phyloP scores from a whole-genome alignment of 768 basidiomycete species.

The Leucocoprinus sp. region DNA sequence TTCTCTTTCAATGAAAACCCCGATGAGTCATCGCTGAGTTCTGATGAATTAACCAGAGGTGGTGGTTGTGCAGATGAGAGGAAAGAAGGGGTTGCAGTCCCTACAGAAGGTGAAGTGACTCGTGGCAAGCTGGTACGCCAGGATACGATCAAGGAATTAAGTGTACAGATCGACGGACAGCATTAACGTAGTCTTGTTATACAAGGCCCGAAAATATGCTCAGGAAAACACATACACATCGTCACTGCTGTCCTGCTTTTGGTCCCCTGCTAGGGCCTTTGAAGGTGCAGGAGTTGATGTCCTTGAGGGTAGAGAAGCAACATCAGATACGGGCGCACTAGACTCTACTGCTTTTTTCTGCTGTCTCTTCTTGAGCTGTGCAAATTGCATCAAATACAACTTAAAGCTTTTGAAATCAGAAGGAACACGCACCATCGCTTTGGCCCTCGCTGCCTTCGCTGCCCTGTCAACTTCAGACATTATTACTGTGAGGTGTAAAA shows the following conservation, averaged over 20 bases:
- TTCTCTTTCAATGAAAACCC: constrained; percentile 7
- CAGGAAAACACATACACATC: constrained; percentile 52
- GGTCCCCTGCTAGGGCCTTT: constrained; percentile 22
- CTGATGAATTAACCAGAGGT: background rate
- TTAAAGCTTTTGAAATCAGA: background rate
- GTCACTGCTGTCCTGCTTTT: constrained; percentile 38
- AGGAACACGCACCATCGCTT: constrained; percentile 62
- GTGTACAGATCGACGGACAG: background rate
- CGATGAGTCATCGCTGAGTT: background rate
- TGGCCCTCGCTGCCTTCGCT: constrained; percentile 75
- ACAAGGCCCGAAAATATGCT: background rate
- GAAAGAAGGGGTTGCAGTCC: constrained; percentile 13
- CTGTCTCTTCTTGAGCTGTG: constrained; percentile 74
- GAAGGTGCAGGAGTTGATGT: constrained; percentile 46
- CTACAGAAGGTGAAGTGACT: constrained; percentile 28
- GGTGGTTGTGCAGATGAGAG: constrained; percentile 11
- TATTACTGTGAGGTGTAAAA: too few species aligned
- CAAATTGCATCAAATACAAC: background rate
- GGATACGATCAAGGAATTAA: constrained; percentile 30
- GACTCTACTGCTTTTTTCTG: constrained; percentile 55
- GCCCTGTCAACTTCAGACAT: constrained; percentile 75
- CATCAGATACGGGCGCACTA: constrained; percentile 22
- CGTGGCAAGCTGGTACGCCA: constrained; percentile 59
- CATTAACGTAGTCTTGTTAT: too few species aligned
- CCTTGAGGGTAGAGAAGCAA: constrained; percentile 30